These are phyloP conservation scores for Phlyctochytrium arcticum DNA, from an alignment of 192 early-diverging fungal species.

Conservation along the genomic window DNA sequence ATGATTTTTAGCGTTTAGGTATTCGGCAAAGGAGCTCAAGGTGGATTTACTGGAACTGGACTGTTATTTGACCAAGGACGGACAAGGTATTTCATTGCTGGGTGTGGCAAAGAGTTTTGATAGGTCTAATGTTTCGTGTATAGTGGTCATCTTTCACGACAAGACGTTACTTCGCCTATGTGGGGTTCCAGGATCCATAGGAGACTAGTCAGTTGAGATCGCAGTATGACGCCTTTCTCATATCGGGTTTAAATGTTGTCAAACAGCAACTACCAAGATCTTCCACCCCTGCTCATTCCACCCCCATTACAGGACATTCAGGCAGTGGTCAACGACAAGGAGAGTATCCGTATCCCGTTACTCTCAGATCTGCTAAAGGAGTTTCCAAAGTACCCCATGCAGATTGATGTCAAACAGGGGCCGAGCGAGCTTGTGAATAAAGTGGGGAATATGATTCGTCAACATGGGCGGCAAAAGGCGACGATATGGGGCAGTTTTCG, in stretches of 20 bases:
- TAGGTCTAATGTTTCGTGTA: no score
- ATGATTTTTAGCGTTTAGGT: slow-evolving; percentile 28
- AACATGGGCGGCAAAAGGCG: slow-evolving; percentile 23
- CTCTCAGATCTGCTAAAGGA: slow-evolving; percentile 36
- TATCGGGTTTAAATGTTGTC: background rate
- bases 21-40: slow-evolving; percentile 30
- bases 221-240: background rate
- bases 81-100: background rate
- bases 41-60: slow-evolving; percentile 45
- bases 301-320: slow-evolving; percentile 11
- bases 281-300: slow-evolving; percentile 38
- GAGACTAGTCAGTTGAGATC: slow-evolving; percentile 20
- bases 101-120: background rate
- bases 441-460: slow-evolving; percentile 35
- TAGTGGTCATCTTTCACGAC: slow-evolving; percentile 49
- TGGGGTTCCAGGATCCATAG: slow-evolving; percentile 27
- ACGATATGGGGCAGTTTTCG: slow-evolving; percentile 49
- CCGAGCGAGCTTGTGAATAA: slow-evolving; percentile 34
- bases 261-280: slow-evolving; percentile 23
- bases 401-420: slow-evolving; percentile 46
- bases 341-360: slow-evolving; percentile 34
- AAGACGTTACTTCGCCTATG: slow-evolving; percentile 30
- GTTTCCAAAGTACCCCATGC: slow-evolving; percentile 44
- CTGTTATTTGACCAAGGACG: slow-evolving; percentile 43
- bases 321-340: slow-evolving; percentile 21